Evolutionary conservation across 2,329 filamentous ascomycete species (phyloP), one percentile per base, ranked within the genome.

Genomic region (Trichoderma sp.): DNA sequence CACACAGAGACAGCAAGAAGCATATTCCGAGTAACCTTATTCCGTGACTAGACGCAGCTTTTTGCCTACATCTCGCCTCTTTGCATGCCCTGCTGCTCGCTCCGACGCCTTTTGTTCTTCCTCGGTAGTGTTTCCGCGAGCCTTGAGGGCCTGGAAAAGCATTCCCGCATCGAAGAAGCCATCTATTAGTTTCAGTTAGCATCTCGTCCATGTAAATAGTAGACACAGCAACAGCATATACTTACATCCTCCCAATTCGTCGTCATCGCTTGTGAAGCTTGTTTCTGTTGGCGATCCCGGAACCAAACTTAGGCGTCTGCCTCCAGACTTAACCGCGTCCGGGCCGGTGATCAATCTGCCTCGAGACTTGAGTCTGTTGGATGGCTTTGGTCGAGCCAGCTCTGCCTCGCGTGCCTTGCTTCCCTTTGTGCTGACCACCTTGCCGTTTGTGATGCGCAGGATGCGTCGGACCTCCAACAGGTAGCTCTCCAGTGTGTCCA

Each of bases 101-200:
- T 91, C 89, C 58, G 86, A 87, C 1, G 86, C 80, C 75, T 87
- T 88, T 11, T 82, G 82, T 73, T 89, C 87, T 3, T 82, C 77
- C 68, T 88, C 86, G 6, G 84, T 80, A 4, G 83, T 85, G 71
- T 89, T 86, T 17, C 87, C 87, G 65, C 91, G 88, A 3, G 91
- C 91, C 79, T 95, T 95, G 71, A 97, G 88, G 1, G 94, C 94
- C 80, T 97, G 93, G 28, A 96, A 86, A 6, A 98, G 88, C 94
- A 98, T 97, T 15, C 95, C 95, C 0, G 95, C 94, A 80, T 98
- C 95, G 82, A 98, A 98, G 85, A 98, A 98, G 36, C 95, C 95
- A 85, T 98, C 95, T 97, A 79, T n/a, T 65, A 70, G 63, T 66
- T 74, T 50, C n/a, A 3, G 72, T 81, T 76, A 81, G 82, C 76